Percentiles rank a stretch among this genome's conserved stretches.
phyloP scores from a whole-genome alignment of 1,139 yeast genomes.

The Sugiyamaella grinbergsii region DNA sequence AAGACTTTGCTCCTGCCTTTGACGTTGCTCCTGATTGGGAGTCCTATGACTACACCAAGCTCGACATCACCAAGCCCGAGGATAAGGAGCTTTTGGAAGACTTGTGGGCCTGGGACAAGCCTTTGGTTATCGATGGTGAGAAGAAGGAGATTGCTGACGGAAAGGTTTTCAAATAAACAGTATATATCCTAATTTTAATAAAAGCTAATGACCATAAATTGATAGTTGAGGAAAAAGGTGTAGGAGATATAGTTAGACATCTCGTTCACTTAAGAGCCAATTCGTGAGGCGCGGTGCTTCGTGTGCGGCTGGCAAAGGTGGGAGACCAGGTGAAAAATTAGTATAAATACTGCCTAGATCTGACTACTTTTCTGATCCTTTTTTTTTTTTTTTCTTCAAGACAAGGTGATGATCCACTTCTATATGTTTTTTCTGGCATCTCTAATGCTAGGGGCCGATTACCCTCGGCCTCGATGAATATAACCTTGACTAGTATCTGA shows the following conservation, averaged over 20 bases:
- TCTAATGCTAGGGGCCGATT: constrained; percentile 38
- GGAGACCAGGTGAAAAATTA: constrained; percentile 12
- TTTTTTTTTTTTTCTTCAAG: constrained; percentile 19
- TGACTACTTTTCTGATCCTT: neutral
- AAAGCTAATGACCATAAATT: constrained; percentile 12
- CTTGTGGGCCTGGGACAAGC: constrained; percentile 88
- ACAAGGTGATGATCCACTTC: constrained; percentile 32
- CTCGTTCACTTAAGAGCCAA: neutral
- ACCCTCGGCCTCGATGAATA: constrained; percentile 37
- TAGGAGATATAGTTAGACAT: too few relatives aligned
- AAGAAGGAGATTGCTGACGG: constrained; percentile 74
- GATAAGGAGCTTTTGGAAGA: constrained; percentile 70
- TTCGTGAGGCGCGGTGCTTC: too few relatives aligned
- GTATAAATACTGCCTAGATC: constrained; percentile 3
- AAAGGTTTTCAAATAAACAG: constrained; percentile 70
- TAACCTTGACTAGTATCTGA: constrained; percentile 35
- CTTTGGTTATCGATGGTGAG: constrained; percentile 65
- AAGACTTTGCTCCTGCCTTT: constrained; percentile 86
- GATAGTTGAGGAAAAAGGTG: too few relatives aligned
- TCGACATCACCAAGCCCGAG: constrained; percentile 67
- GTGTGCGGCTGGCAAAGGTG: constrained; percentile 3
- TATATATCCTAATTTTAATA: neutral
- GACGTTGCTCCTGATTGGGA: constrained; percentile 99
- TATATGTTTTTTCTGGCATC: constrained; percentile 39
- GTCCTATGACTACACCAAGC: constrained; percentile 67